These are phyloP conservation scores for Suillus alpinus DNA, from an alignment of 768 basidiomycete genomes.

Conservation along the genomic window DNA sequence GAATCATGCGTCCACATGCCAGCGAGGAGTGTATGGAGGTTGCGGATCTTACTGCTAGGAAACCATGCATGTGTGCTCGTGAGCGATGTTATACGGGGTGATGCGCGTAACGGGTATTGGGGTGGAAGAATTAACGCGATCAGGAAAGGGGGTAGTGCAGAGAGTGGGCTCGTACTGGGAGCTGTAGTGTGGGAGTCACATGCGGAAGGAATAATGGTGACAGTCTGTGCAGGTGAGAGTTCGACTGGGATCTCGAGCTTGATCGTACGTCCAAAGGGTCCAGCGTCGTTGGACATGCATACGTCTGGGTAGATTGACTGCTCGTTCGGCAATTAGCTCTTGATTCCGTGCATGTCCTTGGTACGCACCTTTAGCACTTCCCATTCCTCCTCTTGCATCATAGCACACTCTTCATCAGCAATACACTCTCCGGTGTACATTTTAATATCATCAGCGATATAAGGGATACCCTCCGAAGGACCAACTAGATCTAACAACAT, in stretches of 20 bases:
- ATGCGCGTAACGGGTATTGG: conserved; percentile 49
- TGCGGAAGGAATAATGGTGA: conserved; percentile 31
- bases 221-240: conserved; percentile 40
- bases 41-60: conserved; percentile 26
- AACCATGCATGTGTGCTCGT: conserved; percentile 63
- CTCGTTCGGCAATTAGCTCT: neutral
- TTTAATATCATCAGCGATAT: no score
- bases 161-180: conserved; percentile 34
- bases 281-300: conserved; percentile 46
- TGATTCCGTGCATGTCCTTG: conserved; percentile 6
- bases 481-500: neutral
- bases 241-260: conserved; percentile 69
- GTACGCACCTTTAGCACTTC: conserved; percentile 56
- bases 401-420: conserved; percentile 1
- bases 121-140: conserved; percentile 53
- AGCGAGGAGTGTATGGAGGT: conserved; percentile 40
- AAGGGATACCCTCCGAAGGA: neutral
- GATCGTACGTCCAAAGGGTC: conserved; percentile 34
- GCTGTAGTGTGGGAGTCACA: neutral
- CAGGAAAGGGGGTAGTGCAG: conserved; percentile 61
- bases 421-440: neutral
- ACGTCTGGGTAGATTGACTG: conserved; percentile 79
- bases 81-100: conserved; percentile 55
- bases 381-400: conserved; percentile 51
- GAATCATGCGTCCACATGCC: conserved; percentile 57